phyloP scores from a whole-genome alignment of 768 basidiomycete species.

The Ramaria sp. region DNA sequence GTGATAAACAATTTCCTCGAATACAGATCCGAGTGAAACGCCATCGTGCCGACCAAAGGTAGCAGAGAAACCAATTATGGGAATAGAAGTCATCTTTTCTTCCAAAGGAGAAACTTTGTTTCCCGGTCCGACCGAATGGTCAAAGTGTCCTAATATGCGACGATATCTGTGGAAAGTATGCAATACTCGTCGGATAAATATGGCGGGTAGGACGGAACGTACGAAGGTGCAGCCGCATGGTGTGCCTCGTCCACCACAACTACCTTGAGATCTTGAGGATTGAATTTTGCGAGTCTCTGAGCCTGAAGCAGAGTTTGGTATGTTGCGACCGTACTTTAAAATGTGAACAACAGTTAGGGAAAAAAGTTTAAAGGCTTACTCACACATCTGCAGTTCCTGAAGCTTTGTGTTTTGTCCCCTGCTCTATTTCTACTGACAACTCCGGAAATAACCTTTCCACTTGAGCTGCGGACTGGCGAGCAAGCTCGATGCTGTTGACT shows the following conservation, averaged over 20 bases:
- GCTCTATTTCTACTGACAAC: slow-evolving; percentile 86
- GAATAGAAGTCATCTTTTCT: slow-evolving; percentile 33
- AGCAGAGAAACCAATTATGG: slow-evolving; percentile 90
- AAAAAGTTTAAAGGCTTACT: slow-evolving; percentile 19
- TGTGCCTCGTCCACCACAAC: slow-evolving; percentile 91
- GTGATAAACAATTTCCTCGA: slow-evolving; percentile 88
- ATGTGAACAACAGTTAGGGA: background rate
- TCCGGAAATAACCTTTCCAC: slow-evolving; percentile 54
- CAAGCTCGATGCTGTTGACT: slow-evolving; percentile 85
- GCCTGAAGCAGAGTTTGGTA: slow-evolving; percentile 72
- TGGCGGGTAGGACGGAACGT: slow-evolving; percentile 19
- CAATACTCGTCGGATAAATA: background rate
- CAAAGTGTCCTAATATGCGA: slow-evolving; percentile 74
- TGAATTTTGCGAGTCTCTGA: slow-evolving; percentile 63
- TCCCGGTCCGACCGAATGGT: slow-evolving; percentile 24
- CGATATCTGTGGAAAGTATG: slow-evolving; percentile 47
- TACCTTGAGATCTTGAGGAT: slow-evolving; percentile 53
- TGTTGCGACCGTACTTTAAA: slow-evolving; percentile 68
- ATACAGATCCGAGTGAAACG: slow-evolving; percentile 77
- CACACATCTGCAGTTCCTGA: slow-evolving; percentile 81
- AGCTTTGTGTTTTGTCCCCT: slow-evolving; percentile 64
- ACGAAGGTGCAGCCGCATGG: slow-evolving; percentile 90
- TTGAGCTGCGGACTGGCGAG: slow-evolving; percentile 72
- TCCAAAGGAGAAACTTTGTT: slow-evolving; percentile 35
- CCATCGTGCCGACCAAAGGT: slow-evolving; percentile 92